These are phyloP conservation scores for Dillenia turbinata DNA, from an alignment of 164 flowering plant species.

Conservation along the genomic window DNA sequence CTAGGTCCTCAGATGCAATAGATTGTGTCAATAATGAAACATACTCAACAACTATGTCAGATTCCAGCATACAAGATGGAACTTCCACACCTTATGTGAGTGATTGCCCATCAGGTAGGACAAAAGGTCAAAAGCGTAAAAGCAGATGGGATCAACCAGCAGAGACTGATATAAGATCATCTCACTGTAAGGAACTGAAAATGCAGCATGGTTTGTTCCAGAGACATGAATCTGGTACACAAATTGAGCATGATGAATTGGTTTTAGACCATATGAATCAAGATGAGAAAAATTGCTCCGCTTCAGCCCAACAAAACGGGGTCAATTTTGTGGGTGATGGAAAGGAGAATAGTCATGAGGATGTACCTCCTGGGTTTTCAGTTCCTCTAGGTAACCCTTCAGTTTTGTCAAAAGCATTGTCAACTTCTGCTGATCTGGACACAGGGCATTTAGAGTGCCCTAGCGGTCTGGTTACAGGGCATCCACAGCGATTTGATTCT, in stretches of 20 bases:
- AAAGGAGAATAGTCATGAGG: constrained; percentile 15
- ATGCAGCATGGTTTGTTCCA: constrained; percentile 11
- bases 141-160: constrained; percentile 89
- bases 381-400: constrained; percentile 18
- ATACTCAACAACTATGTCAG: constrained; percentile 11
- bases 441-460: constrained; percentile 13
- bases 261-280: constrained; percentile 6
- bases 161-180: constrained; percentile 15
- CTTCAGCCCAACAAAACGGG: constrained; percentile 8
- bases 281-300: constrained; percentile 2
- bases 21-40: constrained; percentile 21
- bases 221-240: constrained; percentile 9
- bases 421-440: constrained; percentile 9
- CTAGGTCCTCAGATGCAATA: constrained; percentile 34
- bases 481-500: constrained; percentile 46
- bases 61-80: constrained; percentile 17
- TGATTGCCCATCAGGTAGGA: constrained; percentile 14
- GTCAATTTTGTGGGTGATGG: constrained; percentile 10
- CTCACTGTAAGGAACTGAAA: constrained; percentile 23
- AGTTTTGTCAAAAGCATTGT: constrained; percentile 20
- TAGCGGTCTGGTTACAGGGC: constrained; percentile 35
- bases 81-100: constrained; percentile 17
- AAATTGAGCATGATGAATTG: constrained; percentile 8
- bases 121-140: constrained; percentile 66
- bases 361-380: constrained; percentile 26